phyloP scores from a whole-genome alignment of 306 rosid genomes.

The Heteromeles arbutifolia region DNA sequence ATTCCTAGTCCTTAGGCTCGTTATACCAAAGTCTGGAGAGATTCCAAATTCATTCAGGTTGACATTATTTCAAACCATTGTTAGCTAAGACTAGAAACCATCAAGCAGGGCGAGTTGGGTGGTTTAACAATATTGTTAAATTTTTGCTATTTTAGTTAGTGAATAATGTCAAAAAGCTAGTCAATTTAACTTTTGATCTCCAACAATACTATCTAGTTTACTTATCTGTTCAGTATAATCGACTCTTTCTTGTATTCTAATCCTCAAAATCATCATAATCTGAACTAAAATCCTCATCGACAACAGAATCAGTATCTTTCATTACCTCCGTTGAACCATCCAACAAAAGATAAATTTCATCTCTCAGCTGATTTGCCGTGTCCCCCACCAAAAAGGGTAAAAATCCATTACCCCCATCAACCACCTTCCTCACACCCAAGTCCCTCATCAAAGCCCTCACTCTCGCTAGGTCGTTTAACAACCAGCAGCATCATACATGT shows the following conservation, averaged over 20 bases:
- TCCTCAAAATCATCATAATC: conserved; percentile 24
- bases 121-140: too few relatives aligned
- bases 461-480: conserved; percentile 47
- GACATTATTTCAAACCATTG: too few relatives aligned
- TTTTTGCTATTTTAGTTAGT: too few relatives aligned
- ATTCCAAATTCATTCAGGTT: too few relatives aligned
- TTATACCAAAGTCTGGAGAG: too few relatives aligned
- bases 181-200: too few relatives aligned
- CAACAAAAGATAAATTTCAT: conserved; percentile 44
- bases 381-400: conserved; percentile 53
- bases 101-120: too few relatives aligned
- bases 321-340: conserved; percentile 52
- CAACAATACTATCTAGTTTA: too few relatives aligned
- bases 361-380: conserved; percentile 43
- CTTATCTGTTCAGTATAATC: too few relatives aligned
- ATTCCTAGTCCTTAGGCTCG: too few relatives aligned
- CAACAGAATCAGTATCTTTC: conserved; percentile 45
- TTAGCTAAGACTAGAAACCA: too few relatives aligned
- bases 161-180: too few relatives aligned
- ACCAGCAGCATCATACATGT: conserved; percentile 81
- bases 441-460: conserved; percentile 78
- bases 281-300: conserved; percentile 28
- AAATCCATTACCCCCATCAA: conserved; percentile 52
- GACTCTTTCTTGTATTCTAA: conserved; percentile 4
- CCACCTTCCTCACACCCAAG: conserved; percentile 65